A percentile compares a stretch with the other conserved stretches of the same genome.
Evolutionary conservation across 495 filamentous ascomycete genomes (phyloP).

Genomic region (Neurospora sp.): DNA sequence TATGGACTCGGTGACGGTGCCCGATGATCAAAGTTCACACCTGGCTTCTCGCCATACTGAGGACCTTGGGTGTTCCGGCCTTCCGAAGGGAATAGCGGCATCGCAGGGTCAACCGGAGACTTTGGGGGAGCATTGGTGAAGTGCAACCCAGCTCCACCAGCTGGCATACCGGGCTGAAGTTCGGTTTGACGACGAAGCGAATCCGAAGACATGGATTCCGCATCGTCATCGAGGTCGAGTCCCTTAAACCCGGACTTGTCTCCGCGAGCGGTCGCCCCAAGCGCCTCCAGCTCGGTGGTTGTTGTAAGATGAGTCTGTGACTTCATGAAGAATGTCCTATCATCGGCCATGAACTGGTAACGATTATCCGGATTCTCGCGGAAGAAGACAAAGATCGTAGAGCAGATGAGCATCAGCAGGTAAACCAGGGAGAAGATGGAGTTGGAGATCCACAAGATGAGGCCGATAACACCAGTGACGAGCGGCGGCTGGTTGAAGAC

Average conservation of each 20-base stretch:
- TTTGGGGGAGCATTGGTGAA: conserved; percentile 32
- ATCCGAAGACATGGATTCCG: conserved; percentile 51
- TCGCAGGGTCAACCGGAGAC: conserved; percentile 54
- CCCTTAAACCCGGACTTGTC: conserved; percentile 66
- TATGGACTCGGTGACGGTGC: conserved; percentile 12
- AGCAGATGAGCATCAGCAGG: conserved; percentile 77
- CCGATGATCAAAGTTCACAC: conserved; percentile 7
- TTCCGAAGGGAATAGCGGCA: conserved; percentile 48
- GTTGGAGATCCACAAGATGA: conserved; percentile 91
- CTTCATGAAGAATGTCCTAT: conserved; percentile 97
- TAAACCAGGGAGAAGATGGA: conserved; percentile 78
- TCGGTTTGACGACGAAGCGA: conserved; percentile 19
- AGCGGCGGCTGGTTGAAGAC: conserved; percentile 82
- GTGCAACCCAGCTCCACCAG: neutral
- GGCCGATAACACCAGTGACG: conserved; percentile 86
- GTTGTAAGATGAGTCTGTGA: conserved; percentile 75
- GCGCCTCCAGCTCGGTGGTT: conserved; percentile 85
- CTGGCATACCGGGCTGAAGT: neutral
- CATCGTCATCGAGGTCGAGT: conserved; percentile 70
- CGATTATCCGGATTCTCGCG: conserved; percentile 94
- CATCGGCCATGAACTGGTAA: conserved; percentile 95
- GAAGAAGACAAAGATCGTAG: conserved; percentile 72
- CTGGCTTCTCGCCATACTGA: conserved; percentile 2
- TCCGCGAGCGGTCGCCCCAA: conserved; percentile 87
- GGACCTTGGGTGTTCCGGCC: conserved; percentile 9